A percentile compares a stretch with the other conserved stretches of the same genome.
phyloP scores from a whole-genome alignment of 305 asterid species.

The Fraxinus platypoda region DNA sequence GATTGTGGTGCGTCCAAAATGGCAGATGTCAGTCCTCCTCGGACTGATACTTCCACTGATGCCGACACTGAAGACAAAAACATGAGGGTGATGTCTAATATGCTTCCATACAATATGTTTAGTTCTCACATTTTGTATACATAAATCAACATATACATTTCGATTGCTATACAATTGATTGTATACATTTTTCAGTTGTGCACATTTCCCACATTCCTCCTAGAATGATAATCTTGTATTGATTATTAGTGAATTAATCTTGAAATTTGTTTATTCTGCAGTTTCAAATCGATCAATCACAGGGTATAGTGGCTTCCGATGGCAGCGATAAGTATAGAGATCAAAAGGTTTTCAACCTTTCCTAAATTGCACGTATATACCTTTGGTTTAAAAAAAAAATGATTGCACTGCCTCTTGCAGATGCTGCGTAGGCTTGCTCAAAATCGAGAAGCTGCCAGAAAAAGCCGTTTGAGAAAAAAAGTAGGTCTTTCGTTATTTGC shows the following conservation, averaged over 20 bases:
- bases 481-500: conserved; percentile 31
- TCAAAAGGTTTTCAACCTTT: conserved; percentile 66
- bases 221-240: background rate
- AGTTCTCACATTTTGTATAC: background rate
- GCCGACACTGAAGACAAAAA: conserved; percentile 86
- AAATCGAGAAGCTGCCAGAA: conserved; percentile 99
- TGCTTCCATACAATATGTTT: background rate
- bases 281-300: conserved; percentile 60
- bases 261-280: conserved; percentile 37
- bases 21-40: conserved; percentile 80
- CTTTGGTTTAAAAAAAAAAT: background rate
- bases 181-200: background rate
- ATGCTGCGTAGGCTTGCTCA: conserved; percentile 99
- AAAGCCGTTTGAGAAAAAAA: conserved; percentile 94
- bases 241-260: conserved; percentile 16
- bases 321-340: conserved; percentile 94
- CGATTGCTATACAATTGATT: background rate
- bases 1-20: conserved; percentile 44
- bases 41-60: conserved; percentile 84
- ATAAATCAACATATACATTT: background rate
- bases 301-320: conserved; percentile 65
- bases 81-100: conserved; percentile 52
- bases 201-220: background rate
- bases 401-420: conserved; percentile 42
- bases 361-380: background rate